phyloP scores from a whole-genome alignment of 352 stramenopile species.

The Globisporangium radiosum region DNA sequence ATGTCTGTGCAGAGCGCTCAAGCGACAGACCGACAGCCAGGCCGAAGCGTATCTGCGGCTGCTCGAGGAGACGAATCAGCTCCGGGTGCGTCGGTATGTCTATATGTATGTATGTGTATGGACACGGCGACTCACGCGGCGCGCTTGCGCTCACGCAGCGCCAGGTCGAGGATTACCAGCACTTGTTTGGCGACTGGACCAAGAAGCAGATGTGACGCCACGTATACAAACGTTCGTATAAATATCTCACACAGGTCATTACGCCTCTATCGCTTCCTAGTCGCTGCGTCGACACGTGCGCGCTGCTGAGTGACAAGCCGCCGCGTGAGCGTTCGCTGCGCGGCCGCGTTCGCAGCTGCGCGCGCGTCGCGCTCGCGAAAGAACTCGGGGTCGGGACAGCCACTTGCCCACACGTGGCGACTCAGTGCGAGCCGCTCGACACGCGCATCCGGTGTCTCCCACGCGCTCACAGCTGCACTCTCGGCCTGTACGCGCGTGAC shows the following conservation, averaged over 20 bases:
- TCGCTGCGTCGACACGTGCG: too few relatives aligned
- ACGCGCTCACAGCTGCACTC: constrained; percentile 26
- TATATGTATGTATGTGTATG: background rate
- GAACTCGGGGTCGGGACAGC: constrained; percentile 42
- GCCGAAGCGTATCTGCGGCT: constrained; percentile 65
- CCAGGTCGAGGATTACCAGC: constrained; percentile 72
- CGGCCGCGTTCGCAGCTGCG: constrained; percentile 17
- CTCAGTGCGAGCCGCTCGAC: constrained; percentile 34
- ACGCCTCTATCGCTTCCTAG: background rate
- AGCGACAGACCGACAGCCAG: constrained; percentile 60
- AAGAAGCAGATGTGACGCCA: constrained; percentile 67
- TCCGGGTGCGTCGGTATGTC: constrained; percentile 35
- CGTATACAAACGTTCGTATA: too few relatives aligned
- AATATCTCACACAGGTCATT: too few relatives aligned
- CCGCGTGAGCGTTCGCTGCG: constrained; percentile 23
- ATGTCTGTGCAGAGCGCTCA: constrained; percentile 38
- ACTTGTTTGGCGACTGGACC: constrained; percentile 77
- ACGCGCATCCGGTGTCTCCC: constrained; percentile 37
- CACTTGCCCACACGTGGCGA: constrained; percentile 33
- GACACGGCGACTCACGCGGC: background rate
- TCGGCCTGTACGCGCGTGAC: constrained; percentile 20
- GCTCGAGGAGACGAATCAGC: constrained; percentile 66
- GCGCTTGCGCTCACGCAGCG: constrained; percentile 17
- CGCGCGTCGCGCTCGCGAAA: constrained; percentile 26
- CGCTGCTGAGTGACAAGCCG: constrained; percentile 11